phyloP scores from a whole-genome alignment of 805 yeast species.

The Kodamaea kakaduensis region DNA sequence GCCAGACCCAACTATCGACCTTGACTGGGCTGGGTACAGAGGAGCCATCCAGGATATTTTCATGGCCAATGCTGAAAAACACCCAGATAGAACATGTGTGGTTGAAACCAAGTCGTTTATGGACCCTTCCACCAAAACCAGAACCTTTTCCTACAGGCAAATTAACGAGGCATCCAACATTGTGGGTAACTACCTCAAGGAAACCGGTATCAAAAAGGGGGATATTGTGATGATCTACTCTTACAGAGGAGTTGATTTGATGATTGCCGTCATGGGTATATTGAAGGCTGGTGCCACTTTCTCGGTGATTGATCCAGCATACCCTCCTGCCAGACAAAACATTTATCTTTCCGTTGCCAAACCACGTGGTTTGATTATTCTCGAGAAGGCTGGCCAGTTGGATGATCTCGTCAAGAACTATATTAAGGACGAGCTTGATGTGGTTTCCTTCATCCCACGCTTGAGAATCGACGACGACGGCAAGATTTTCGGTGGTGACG shows the following conservation, averaged over 20 bases:
- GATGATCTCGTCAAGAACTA: constrained; percentile 76
- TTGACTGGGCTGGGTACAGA: constrained; percentile 87
- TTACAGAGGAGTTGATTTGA: constrained; percentile 92
- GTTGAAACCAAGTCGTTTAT: constrained; percentile 81
- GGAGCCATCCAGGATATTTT: constrained; percentile 98
- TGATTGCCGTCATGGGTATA: constrained; percentile 97
- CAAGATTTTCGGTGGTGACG: constrained; percentile 54
- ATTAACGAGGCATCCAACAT: constrained; percentile 91
- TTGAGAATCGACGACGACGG: constrained; percentile 79
- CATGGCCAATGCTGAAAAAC: constrained; percentile 74
- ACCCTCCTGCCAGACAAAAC: constrained; percentile 97
- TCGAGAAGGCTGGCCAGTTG: constrained; percentile 83
- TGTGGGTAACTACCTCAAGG: constrained; percentile 82
- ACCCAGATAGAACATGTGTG: constrained; percentile 87
- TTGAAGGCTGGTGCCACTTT: constrained; percentile 98
- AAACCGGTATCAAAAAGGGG: constrained; percentile 79
- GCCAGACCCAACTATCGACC: constrained; percentile 83
- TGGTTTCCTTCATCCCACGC: constrained; percentile 70
- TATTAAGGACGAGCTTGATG: constrained; percentile 65
- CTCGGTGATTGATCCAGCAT: constrained; percentile 97
- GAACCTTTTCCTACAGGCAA: constrained; percentile 79
- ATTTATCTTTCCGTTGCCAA: constrained; percentile 89
- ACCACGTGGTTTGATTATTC: constrained; percentile 86
- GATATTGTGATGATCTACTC: constrained; percentile 98
- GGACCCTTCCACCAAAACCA: constrained; percentile 49